Conservation (phyloP, 257 asterid genomes). For the Osmanthus fragrans region DNA sequence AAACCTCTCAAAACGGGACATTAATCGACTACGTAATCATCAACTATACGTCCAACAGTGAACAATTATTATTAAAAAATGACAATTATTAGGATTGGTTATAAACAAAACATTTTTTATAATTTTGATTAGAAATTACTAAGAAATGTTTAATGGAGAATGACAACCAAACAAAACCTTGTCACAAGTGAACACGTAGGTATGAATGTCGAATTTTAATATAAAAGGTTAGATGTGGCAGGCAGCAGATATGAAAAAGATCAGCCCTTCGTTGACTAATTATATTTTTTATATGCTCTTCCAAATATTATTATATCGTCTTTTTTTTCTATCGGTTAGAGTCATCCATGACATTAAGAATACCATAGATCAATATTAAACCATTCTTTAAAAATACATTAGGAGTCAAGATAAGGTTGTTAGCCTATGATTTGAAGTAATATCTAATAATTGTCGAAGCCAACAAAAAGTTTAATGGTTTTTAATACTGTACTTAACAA, state of each 20-base stretch:
- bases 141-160: constrained; percentile 18
- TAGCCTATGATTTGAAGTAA: constrained; percentile 36
- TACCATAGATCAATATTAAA: constrained; percentile 23
- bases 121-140: not conserved
- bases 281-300: constrained; percentile 6
- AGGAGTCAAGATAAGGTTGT: constrained; percentile 50
- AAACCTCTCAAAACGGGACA: not conserved
- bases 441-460: not conserved
- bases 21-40: not conserved
- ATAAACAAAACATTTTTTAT: not conserved
- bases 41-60: constrained; percentile 14
- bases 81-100: constrained; percentile 1
- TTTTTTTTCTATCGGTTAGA: constrained; percentile 44
- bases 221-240: constrained; percentile 29
- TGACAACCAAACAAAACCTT: constrained; percentile 27
- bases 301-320: constrained; percentile 27
- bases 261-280: constrained; percentile 29
- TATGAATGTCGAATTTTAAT: constrained; percentile 18
- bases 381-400: constrained; percentile 4
- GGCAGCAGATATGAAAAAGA: constrained; percentile 35
- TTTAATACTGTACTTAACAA: not conserved
- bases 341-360: constrained; percentile 69
- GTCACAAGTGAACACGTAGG: constrained; percentile 34
- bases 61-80: not conserved
- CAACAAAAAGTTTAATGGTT: not conserved